Conservation (phyloP, 1,284 basidiomycete species). For the Flammula alnicola region DNA sequence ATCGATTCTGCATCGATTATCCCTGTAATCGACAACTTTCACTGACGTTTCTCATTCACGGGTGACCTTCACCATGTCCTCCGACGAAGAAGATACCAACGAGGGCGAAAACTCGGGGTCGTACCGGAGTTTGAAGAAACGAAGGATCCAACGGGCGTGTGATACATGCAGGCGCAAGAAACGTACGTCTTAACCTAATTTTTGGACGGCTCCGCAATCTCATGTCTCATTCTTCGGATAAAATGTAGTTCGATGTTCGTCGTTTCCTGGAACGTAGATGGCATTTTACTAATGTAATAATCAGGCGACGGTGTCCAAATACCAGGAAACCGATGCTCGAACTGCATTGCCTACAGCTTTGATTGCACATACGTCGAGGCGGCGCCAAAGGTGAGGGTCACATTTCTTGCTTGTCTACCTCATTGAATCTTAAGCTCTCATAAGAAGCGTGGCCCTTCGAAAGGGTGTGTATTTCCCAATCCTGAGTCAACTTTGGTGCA, state of each 20-base stretch:
- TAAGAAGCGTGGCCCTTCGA: constrained; percentile 83
- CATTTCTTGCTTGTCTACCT: not conserved
- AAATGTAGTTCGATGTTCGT: constrained; percentile 58
- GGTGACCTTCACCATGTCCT: constrained; percentile 43
- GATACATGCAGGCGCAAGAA: constrained; percentile 79
- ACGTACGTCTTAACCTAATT: constrained; percentile 48
- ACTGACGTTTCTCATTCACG: not conserved
- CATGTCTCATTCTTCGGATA: constrained; percentile 10
- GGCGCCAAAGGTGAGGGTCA: constrained; percentile 63
- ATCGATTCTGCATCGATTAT: too few relatives aligned
- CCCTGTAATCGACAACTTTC: too few relatives aligned
- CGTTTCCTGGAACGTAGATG: not conserved
- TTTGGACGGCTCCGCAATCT: constrained; percentile 7
- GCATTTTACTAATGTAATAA: constrained; percentile 4
- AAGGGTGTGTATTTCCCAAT: constrained; percentile 63
- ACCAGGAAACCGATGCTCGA: constrained; percentile 74
- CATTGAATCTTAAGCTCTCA: constrained; percentile 4
- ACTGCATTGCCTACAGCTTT: constrained; percentile 73
- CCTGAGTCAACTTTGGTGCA: not conserved
- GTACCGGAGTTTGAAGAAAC: constrained; percentile 61
- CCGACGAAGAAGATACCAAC: constrained; percentile 46
- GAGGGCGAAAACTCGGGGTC: constrained; percentile 31
- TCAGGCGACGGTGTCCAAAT: constrained; percentile 68
- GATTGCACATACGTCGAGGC: constrained; percentile 82
- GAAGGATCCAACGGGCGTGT: constrained; percentile 75